Evolutionary conservation across 768 basidiomycete genomes (phyloP).

Genomic region (Boletus pseudo-olivaceus): DNA sequence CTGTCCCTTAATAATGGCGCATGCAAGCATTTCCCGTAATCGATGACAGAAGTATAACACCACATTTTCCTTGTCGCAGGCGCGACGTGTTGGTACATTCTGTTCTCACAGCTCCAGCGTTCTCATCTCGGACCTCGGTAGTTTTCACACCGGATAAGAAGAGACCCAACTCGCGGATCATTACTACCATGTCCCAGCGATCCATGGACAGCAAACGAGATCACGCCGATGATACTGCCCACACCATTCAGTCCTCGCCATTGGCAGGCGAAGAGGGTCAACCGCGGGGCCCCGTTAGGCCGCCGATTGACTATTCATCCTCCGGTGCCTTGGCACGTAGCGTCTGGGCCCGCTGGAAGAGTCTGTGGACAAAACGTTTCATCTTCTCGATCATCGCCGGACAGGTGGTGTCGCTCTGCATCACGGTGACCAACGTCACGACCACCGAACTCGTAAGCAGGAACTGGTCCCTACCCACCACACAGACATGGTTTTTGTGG

Average conservation of each 20-base stretch:
- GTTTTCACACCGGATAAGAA: conserved; percentile 14
- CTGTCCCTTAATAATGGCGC: neutral
- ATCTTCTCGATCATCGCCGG: conserved; percentile 67
- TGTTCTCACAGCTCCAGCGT: neutral
- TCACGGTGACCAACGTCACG: conserved; percentile 85
- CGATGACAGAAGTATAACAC: conserved; percentile 14
- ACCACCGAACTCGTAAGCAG: conserved; percentile 72
- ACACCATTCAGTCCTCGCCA: neutral
- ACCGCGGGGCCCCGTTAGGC: conserved; percentile 32
- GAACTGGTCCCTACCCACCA: conserved; percentile 73
- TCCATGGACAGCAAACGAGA: conserved; percentile 26
- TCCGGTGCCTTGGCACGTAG: conserved; percentile 48
- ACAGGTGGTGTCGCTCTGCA: conserved; percentile 82
- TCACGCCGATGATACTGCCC: conserved; percentile 10
- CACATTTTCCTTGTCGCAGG: conserved; percentile 4
- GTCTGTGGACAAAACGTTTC: conserved; percentile 78
- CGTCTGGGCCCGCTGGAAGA: conserved; percentile 58
- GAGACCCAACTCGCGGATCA: neutral
- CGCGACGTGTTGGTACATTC: no score
- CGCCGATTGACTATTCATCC: conserved; percentile 69
- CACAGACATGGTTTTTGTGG: conserved; percentile 81
- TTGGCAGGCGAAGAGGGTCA: neutral
- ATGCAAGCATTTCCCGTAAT: neutral
- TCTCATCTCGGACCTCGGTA: conserved; percentile 3
- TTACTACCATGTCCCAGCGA: conserved; percentile 10